Evolutionary conservation across 2,329 filamentous ascomycete genomes (phyloP).

Genomic region (Calycina herbarum): DNA sequence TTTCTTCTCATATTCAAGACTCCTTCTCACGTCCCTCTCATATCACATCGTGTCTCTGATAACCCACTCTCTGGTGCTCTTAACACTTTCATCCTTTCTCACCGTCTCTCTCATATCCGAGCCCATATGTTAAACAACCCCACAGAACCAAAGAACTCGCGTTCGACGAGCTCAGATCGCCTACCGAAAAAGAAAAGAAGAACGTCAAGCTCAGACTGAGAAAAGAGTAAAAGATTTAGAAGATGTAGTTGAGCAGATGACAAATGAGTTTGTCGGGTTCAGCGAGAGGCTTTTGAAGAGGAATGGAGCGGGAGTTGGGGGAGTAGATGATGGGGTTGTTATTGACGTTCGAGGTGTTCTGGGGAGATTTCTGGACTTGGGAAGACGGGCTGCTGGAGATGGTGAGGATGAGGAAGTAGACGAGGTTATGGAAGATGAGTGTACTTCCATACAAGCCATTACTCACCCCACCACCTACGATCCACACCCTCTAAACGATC

Average conservation of each 20-base stretch:
- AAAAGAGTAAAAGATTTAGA: conserved; percentile 19
- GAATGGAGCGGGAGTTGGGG: not conserved
- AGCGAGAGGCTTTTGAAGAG: conserved; percentile 14
- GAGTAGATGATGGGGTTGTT: conserved; percentile 2
- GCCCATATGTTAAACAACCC: not conserved
- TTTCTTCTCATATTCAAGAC: no score
- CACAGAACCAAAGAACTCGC: conserved; percentile 16
- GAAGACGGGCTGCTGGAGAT: conserved; percentile 12
- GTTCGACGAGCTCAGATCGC: conserved; percentile 23
- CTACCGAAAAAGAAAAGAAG: conserved; percentile 20
- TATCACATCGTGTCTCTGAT: no score
- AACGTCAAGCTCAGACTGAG: conserved; percentile 15
- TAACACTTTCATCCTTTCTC: no score
- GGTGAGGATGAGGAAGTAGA: not conserved
- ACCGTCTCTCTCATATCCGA: no score
- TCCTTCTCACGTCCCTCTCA: no score
- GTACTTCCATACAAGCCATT: not conserved
- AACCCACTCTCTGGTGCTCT: no score
- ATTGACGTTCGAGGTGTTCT: conserved; percentile 14
- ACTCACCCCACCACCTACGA: not conserved
- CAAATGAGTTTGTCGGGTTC: conserved; percentile 19
- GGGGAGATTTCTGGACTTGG: conserved; percentile 19
- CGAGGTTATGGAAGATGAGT: not conserved
- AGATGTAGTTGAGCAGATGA: conserved; percentile 24
- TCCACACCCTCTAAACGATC: no score